Conservation (phyloP, 768 basidiomycete genomes). For the Lactarius hengduanensis region DNA sequence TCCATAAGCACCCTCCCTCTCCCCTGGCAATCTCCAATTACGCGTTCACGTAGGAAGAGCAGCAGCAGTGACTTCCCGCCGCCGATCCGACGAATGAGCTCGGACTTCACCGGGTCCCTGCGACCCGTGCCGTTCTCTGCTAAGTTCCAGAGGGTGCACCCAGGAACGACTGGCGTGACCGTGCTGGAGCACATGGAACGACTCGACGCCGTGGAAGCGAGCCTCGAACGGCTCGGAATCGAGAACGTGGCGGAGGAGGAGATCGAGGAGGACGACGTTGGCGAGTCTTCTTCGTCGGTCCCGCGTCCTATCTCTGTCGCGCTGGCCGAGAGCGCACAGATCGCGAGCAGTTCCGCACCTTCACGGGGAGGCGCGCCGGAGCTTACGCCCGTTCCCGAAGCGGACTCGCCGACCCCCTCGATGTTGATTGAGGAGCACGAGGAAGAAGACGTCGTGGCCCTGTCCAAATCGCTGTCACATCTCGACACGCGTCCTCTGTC, state of each 20-base stretch:
- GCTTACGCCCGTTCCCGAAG: slow-evolving; percentile 26
- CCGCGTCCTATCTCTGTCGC: slow-evolving; percentile 14
- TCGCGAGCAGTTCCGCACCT: slow-evolving; percentile 20
- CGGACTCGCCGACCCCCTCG: slow-evolving; percentile 22
- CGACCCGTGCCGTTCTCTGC: slow-evolving; percentile 80
- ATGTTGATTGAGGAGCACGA: slow-evolving; percentile 38
- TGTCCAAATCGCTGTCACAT: slow-evolving; percentile 77
- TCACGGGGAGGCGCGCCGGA: slow-evolving; percentile 24
- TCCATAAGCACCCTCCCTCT: slow-evolving; percentile 64
- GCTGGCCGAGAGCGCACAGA: neutral
- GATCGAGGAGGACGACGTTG: slow-evolving; percentile 37
- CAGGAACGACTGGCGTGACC: slow-evolving; percentile 82
- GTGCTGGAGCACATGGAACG: slow-evolving; percentile 85
- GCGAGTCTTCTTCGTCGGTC: slow-evolving; percentile 17
- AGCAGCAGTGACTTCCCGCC: slow-evolving; percentile 69
- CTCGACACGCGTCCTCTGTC: slow-evolving; percentile 50
- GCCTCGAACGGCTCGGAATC: slow-evolving; percentile 68
- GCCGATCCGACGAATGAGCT: slow-evolving; percentile 61
- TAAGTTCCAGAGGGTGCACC: slow-evolving; percentile 82
- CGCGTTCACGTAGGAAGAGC: slow-evolving; percentile 59
- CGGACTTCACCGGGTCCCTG: slow-evolving; percentile 58
- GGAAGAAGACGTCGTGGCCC: slow-evolving; percentile 70
- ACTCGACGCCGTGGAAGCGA: slow-evolving; percentile 78
- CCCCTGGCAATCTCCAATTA: slow-evolving; percentile 49
- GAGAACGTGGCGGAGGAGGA: slow-evolving; percentile 50